phyloP scores from a whole-genome alignment of 352 stramenopile genomes.

The Phytophthora sp. region DNA sequence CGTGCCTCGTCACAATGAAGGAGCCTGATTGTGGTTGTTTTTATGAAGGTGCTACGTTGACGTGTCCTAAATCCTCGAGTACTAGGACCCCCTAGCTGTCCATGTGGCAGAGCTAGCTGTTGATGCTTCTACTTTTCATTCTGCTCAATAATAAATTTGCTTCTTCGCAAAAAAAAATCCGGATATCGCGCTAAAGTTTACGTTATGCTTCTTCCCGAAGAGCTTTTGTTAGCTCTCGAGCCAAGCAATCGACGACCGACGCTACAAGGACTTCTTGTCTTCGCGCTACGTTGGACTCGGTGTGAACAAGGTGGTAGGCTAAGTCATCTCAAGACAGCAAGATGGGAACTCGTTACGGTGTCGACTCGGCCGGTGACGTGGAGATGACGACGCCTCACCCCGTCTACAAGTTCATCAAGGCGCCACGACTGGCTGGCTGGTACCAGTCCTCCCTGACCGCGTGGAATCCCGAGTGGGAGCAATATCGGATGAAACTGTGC shows the following conservation, averaged over 20 bases:
- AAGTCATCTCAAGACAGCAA: no score
- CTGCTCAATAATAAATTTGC: no score
- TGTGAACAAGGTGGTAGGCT: no score
- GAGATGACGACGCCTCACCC: slow-evolving; percentile 4
- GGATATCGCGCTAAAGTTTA: no score
- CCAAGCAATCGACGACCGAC: not conserved
- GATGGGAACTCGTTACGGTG: not conserved
- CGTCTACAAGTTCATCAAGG: slow-evolving; percentile 8
- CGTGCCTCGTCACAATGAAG: no score
- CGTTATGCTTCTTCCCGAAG: not conserved
- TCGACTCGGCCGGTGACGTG: slow-evolving; percentile 1
- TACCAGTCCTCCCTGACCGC: slow-evolving; percentile 17
- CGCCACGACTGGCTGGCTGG: slow-evolving; percentile 12
- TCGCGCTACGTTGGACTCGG: not conserved
- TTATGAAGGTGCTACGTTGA: no score
- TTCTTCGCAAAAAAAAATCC: no score
- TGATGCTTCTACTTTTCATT: no score
- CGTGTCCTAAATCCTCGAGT: no score
- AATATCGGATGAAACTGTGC: slow-evolving; percentile 21
- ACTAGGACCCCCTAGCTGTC: no score
- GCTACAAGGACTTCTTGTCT: not conserved
- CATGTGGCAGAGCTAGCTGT: no score
- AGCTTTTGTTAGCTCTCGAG: not conserved
- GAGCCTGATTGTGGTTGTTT: no score
- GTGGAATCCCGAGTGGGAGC: slow-evolving; percentile 19